phyloP scores from a whole-genome alignment of 768 basidiomycete species.

The Termitomyces titanicus region DNA sequence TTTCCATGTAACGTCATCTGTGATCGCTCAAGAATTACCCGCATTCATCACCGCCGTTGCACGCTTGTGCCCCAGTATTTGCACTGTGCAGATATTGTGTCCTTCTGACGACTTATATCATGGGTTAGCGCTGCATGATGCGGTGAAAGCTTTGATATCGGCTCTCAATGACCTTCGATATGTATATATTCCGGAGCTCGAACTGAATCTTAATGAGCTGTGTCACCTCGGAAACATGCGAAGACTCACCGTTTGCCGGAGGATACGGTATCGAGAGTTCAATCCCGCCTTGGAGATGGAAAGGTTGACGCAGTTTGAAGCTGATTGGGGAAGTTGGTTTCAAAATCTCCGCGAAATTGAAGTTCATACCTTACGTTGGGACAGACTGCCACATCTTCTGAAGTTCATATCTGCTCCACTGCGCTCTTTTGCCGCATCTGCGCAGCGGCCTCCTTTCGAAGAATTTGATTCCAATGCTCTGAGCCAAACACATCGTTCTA shows the following conservation, averaged over 20 bases:
- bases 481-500: not conserved
- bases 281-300: not conserved
- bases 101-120: not conserved
- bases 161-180: not conserved
- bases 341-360: no score
- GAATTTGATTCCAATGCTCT: not conserved
- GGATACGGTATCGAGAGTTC: not conserved
- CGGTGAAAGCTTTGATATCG: not conserved
- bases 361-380: not conserved
- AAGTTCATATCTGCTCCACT: not conserved
- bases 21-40: not conserved
- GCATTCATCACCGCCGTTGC: not conserved
- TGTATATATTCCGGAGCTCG: not conserved
- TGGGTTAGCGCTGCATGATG: not conserved
- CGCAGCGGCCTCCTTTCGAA: not conserved
- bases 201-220: not conserved
- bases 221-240: not conserved
- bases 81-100: not conserved
- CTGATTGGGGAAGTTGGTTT: not conserved
- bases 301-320: not conserved
- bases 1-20: not conserved
- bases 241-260: not conserved
- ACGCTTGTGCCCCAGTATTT: not conserved
- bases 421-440: not conserved
- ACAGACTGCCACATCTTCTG: not conserved